Percentiles rank a stretch among this genome's conserved stretches.
Conservation (phyloP, 1,284 basidiomycete genomes). For the Austroboletus novae-zelandiae region DNA sequence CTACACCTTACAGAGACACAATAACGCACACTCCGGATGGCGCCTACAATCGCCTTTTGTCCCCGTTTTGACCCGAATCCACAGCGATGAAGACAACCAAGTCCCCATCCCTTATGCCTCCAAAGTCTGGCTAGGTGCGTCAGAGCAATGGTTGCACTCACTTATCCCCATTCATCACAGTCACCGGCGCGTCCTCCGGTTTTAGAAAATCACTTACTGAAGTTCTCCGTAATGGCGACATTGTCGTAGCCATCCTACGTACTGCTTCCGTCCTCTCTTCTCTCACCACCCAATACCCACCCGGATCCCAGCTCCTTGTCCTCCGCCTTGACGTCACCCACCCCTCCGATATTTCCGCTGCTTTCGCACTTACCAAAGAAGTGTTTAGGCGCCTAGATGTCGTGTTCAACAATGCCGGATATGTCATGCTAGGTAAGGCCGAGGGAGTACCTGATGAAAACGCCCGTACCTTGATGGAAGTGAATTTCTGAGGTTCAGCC, state of each 20-base stretch:
- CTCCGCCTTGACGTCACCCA: constrained; percentile 17
- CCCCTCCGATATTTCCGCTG: constrained; percentile 12
- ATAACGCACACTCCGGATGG: too few relatives aligned
- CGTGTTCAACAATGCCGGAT: constrained; percentile 24
- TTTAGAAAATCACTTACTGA: constrained; percentile 31
- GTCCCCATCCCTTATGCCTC: not conserved
- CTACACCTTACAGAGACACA: too few relatives aligned
- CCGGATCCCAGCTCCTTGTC: constrained; percentile 9
- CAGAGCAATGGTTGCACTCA: not conserved
- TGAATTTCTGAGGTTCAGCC: constrained; percentile 14
- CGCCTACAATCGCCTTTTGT: too few relatives aligned
- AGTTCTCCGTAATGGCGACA: constrained; percentile 28
- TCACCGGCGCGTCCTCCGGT: constrained; percentile 35
- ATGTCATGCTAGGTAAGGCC: constrained; percentile 6
- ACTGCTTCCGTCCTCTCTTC: constrained; percentile 23
- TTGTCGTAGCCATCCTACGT: constrained; percentile 33
- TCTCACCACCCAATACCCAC: constrained; percentile 17
- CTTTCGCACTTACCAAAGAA: constrained; percentile 10
- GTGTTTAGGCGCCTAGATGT: constrained; percentile 16
- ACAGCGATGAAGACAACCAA: too few relatives aligned
- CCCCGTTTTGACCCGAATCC: too few relatives aligned
- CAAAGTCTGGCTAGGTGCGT: constrained; percentile 18
- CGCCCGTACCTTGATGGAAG: constrained; percentile 15
- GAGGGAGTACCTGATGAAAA: constrained; percentile 8
- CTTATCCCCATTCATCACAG: constrained; percentile 7